Evolutionary conservation across 345 rosid genomes (phyloP).

Genomic region (Erysimum cheiranthoides): DNA sequence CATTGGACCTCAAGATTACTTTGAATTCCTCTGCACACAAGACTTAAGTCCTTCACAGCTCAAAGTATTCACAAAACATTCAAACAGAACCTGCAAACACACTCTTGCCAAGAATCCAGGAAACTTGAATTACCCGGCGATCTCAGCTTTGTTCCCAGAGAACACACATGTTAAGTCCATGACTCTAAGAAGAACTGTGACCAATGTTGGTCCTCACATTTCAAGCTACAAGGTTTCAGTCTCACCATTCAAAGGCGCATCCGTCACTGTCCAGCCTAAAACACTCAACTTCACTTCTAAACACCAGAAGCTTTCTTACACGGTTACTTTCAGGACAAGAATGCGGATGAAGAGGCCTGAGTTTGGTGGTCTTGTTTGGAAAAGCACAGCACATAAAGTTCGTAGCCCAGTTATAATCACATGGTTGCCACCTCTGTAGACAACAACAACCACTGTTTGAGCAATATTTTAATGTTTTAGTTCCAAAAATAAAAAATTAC

Average conservation of each 20-base stretch:
- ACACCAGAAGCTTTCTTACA: constrained; percentile 76
- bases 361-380: constrained; percentile 86
- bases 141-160: constrained; percentile 77
- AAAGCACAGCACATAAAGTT: constrained; percentile 78
- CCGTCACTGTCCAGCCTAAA: constrained; percentile 60
- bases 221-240: constrained; percentile 65
- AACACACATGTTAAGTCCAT: constrained; percentile 43
- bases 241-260: constrained; percentile 72
- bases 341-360: constrained; percentile 61
- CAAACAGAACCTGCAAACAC: constrained; percentile 71
- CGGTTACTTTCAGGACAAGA: constrained; percentile 60
- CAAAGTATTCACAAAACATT: constrained; percentile 65
- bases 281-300: constrained; percentile 65
- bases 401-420: constrained; percentile 79
- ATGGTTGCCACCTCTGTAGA: constrained; percentile 63
- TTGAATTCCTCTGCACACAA: constrained; percentile 88
- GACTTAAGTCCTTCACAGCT: constrained; percentile 61
- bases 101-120: constrained; percentile 55
- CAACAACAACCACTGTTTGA: constrained; percentile 24
- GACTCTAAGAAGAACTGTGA: constrained; percentile 67
- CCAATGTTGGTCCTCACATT: constrained; percentile 77
- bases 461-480: constrained; percentile 44
- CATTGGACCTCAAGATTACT: constrained; percentile 76
- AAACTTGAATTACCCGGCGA: constrained; percentile 89
- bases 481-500: constrained; percentile 32